Conservation (phyloP, 1,284 basidiomycete genomes). For the Blastosporella zonata region DNA sequence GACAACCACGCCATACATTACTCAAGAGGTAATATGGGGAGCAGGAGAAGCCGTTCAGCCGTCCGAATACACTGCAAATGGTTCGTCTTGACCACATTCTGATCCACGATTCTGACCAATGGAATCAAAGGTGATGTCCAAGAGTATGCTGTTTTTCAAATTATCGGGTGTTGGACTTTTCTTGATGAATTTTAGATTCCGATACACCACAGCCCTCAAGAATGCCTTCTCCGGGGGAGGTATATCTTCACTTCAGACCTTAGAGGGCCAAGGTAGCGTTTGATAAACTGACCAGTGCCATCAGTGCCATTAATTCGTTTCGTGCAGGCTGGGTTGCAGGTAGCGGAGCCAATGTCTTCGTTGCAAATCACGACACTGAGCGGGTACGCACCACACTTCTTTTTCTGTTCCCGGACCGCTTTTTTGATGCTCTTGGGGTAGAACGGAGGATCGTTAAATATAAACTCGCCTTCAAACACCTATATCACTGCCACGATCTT, state of each 20-base stretch:
- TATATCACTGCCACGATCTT: slow-evolving; percentile 61
- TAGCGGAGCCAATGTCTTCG: slow-evolving; percentile 59
- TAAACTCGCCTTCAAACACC: slow-evolving; percentile 60
- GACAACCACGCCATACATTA: slow-evolving; percentile 44
- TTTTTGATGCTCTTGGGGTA: slow-evolving; percentile 19
- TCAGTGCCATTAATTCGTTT: neutral
- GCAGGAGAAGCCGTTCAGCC: slow-evolving; percentile 52
- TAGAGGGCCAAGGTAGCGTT: slow-evolving; percentile 49
- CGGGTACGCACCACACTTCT: slow-evolving; percentile 37
- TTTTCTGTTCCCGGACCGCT: neutral
- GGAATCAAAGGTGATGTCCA: slow-evolving; percentile 53
- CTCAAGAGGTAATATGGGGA: slow-evolving; percentile 60
- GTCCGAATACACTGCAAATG: slow-evolving; percentile 51
- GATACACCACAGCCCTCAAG: slow-evolving; percentile 53
- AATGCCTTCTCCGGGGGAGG: slow-evolving; percentile 49
- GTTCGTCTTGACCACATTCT: slow-evolving; percentile 26
- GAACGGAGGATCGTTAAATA: slow-evolving; percentile 54
- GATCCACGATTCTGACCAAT: neutral
- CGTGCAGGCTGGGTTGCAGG: slow-evolving; percentile 54
- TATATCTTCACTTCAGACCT: slow-evolving; percentile 50
- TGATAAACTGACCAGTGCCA: neutral
- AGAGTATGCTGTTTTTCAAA: slow-evolving; percentile 44
- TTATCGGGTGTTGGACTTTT: neutral
- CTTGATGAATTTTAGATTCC: slow-evolving; percentile 43
- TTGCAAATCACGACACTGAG: slow-evolving; percentile 70